Evolutionary conservation across 192 early-diverging fungal species (phyloP), one percentile per base, ranked within the genome.

Genomic region (Podila minutissima): DNA sequence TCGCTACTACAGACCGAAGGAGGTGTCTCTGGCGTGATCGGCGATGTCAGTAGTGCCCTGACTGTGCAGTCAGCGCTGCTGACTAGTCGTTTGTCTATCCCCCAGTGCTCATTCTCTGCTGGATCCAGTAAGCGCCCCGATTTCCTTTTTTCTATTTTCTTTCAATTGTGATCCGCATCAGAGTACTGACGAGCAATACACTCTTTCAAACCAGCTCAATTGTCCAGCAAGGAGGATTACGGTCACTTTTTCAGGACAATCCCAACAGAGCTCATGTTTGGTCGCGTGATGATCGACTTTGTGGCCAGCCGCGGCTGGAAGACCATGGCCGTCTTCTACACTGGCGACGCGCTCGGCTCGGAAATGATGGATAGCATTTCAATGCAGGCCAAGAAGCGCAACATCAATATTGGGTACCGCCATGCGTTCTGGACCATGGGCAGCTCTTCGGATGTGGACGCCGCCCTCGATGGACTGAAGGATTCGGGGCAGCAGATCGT

Each of bases 31-130:
- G 87, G 83, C 22, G 87, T 88, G 19, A 88, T 88, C 71, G 87
- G 87, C 12, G 87, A 88, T 74, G 83, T 86, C 0, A 82, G 83
- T 15, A 88, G 87, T 82, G 83, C 85, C 1, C 85, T 85, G 62
- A 84, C 87, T 6, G 67, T 79, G 17, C 71, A 86, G 26, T 86
- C 85, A 38, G 87, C 87, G 12, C 67, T 88, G 0, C 66, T 88
- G 81, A 88, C 87, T 4, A 84, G 85, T 58, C 74, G 85, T 19
- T 31, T 88, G n/a, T 68, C 79, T 35, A 82, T 88, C 15, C 87
- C 87, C 4, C 87, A 88, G 55, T 88, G 87, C 61, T 88, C 87
- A 1, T 88, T 83, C 66, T 86, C 87, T 28, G 87, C 87, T 4
- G 75, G 82, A 28, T 82, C 87, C 20, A 86, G 87, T 88, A 83